Evolutionary conservation across 2,329 filamentous ascomycete genomes (phyloP).

Genomic region (Cladosporium sp.): DNA sequence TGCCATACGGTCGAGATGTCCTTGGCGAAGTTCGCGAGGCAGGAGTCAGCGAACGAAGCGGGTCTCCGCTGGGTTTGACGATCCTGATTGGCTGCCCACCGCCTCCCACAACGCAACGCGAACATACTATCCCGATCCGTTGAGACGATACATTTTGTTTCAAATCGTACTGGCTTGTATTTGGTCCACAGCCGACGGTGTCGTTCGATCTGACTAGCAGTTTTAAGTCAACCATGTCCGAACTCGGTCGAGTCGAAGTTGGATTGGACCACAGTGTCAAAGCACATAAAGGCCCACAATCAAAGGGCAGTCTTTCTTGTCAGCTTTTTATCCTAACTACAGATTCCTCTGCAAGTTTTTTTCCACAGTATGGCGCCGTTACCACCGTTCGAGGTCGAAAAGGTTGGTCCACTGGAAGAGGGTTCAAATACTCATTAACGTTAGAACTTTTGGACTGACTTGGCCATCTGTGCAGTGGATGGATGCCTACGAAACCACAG

Average conservation of each 20-base stretch:
- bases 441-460: neutral
- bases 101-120: neutral
- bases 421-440: neutral
- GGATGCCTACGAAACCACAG: slow-evolving; percentile 54
- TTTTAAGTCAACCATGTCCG: neutral
- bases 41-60: neutral
- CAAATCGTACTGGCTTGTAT: neutral
- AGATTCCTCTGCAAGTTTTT: neutral
- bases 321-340: too few species aligned
- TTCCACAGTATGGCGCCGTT: neutral
- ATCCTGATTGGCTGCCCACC: neutral
- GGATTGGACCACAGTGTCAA: neutral
- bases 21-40: neutral
- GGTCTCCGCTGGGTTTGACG: neutral
- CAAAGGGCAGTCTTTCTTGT: neutral
- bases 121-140: neutral
- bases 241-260: neutral
- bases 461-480: slow-evolving; percentile 47
- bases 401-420: neutral
- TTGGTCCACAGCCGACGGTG: neutral
- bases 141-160: neutral
- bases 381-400: neutral
- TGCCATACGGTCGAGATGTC: neutral
- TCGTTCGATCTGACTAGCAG: neutral
- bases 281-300: neutral